Evolutionary conservation across 108 stramenopile species (phyloP).

Genomic region (Nitzschia sp.): DNA sequence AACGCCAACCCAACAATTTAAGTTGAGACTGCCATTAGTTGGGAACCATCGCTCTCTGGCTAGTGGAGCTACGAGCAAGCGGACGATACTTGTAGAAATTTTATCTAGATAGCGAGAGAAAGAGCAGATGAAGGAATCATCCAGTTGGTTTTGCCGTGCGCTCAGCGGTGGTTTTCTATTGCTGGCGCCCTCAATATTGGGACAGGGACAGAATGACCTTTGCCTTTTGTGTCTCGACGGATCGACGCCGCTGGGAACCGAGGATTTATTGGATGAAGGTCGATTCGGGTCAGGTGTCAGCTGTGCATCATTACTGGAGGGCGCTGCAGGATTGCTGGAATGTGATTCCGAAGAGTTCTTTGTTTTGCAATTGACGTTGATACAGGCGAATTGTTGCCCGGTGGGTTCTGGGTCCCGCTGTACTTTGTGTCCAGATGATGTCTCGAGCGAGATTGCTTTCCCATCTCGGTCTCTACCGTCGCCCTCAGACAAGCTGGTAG

Average conservation of each 20-base stretch:
- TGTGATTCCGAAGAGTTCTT: not conserved
- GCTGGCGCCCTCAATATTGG: too few species aligned
- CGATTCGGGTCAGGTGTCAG: not conserved
- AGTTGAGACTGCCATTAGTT: too few species aligned
- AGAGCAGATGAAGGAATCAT: too few species aligned
- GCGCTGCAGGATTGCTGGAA: not conserved
- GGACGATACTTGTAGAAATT: too few species aligned
- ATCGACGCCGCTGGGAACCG: not conserved
- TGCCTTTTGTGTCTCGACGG: slow-evolving; percentile 3
- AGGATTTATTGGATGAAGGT: not conserved
- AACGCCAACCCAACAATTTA: too few species aligned
- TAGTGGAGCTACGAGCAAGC: too few species aligned
- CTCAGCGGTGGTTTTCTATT: too few species aligned
- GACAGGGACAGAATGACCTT: too few species aligned
- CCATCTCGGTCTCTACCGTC: not conserved
- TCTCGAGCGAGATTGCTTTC: not conserved
- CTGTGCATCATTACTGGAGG: not conserved
- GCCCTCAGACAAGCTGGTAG: not conserved
- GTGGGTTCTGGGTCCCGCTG: not conserved
- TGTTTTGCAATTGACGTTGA: not conserved
- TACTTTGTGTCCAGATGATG: slow-evolving; percentile 8
- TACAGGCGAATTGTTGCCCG: slow-evolving; percentile 1
- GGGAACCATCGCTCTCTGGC: too few species aligned
- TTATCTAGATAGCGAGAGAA: too few species aligned
- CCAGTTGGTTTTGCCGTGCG: too few species aligned